Conservation (phyloP, 306 rosid species). For the Malus domestica region ASM211411v1 NC_041789.1:15303001-15303500, state of each 20-base stretch:
- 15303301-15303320: conserved; percentile 73
- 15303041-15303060: conserved; percentile 10
- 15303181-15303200: conserved; percentile 39
- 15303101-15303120: conserved; percentile 55
- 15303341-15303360: conserved; percentile 46
- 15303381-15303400: conserved; percentile 42
- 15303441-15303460: conserved; percentile 22
- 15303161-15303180: conserved; percentile 42
- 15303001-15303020: conserved; percentile 30
- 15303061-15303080: conserved; percentile 44
- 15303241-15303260: conserved; percentile 76
- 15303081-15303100: conserved; percentile 45
- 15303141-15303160: conserved; percentile 52
- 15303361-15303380: conserved; percentile 38
- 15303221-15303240: conserved; percentile 63
- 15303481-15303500: neutral
- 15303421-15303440: conserved; percentile 50
- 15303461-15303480: conserved; percentile 12
- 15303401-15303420: conserved; percentile 28
- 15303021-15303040: neutral
- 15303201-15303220: conserved; percentile 60
- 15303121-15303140: conserved; percentile 76
- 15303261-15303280: conserved; percentile 76
- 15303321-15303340: conserved; percentile 57
- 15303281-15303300: conserved; percentile 69